phyloP scores from a whole-genome alignment of 106 monocot species.

The Platanthera zijinensis region DNA sequence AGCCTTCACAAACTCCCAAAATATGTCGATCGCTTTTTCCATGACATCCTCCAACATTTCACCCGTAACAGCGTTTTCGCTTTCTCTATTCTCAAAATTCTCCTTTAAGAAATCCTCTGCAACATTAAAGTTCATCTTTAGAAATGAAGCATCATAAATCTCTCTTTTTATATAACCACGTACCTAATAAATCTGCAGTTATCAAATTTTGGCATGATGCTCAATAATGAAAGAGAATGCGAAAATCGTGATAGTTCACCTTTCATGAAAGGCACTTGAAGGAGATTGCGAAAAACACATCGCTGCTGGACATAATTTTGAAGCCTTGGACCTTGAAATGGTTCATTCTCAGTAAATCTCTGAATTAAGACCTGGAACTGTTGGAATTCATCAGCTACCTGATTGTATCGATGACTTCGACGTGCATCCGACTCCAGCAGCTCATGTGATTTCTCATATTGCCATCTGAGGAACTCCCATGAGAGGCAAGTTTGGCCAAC shows the following conservation, averaged over 20 bases:
- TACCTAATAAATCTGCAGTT: neutral
- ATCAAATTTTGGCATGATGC: no score
- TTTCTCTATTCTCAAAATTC: constrained; percentile 32
- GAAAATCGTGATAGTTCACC: constrained; percentile 17
- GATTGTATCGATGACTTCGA: constrained; percentile 36
- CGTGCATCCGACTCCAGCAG: constrained; percentile 38
- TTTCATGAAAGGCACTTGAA: constrained; percentile 83
- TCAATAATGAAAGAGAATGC: neutral
- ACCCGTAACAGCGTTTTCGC: constrained; percentile 16
- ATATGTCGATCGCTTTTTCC: constrained; percentile 49
- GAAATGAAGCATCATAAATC: neutral
- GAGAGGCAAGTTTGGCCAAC: constrained; percentile 83
- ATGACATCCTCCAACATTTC: constrained; percentile 60
- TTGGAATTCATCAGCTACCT: constrained; percentile 76
- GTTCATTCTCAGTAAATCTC: constrained; percentile 66
- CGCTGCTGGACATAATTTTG: constrained; percentile 56
- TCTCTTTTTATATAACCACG: neutral
- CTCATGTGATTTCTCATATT: constrained; percentile 57
- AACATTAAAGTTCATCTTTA: neutral
- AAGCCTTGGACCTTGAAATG: constrained; percentile 61
- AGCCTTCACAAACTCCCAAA: constrained; percentile 78
- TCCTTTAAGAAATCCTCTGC: constrained; percentile 62
- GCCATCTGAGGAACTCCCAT: constrained; percentile 90
- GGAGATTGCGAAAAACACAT: constrained; percentile 39
- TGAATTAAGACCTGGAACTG: constrained; percentile 63